Conservation (phyloP, 257 asterid genomes). For the Solanum megistacrolobum region DNA sequence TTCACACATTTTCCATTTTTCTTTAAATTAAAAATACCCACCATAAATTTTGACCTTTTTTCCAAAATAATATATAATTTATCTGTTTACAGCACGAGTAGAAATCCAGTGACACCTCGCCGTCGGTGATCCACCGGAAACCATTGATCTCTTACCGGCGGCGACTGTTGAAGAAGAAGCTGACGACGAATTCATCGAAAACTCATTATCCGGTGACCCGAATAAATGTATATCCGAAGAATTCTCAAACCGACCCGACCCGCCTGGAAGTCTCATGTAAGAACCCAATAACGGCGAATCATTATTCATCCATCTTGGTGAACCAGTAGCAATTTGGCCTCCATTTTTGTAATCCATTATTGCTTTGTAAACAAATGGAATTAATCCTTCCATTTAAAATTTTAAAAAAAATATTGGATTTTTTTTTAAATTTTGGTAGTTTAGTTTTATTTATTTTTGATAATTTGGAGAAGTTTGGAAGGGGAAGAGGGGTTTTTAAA, state of each 20-base stretch:
- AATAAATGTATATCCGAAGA: slow-evolving; percentile 33
- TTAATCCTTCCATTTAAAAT: slow-evolving; percentile 60
- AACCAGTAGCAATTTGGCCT: background rate
- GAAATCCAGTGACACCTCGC: slow-evolving; percentile 21
- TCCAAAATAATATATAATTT: background rate
- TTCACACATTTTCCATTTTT: background rate
- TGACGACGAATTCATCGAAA: slow-evolving; percentile 26
- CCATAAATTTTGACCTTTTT: background rate
- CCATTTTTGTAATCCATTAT: slow-evolving; percentile 60
- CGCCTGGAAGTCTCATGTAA: slow-evolving; percentile 66
- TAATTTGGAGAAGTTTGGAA: background rate
- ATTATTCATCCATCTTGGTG: background rate
- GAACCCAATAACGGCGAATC: slow-evolving; percentile 39
- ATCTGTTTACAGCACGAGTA: slow-evolving; percentile 29
- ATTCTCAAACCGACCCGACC: slow-evolving; percentile 47
- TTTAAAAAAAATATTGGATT: background rate
- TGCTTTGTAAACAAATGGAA: slow-evolving; percentile 76
- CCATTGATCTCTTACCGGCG: slow-evolving; percentile 10
- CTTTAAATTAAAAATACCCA: background rate
- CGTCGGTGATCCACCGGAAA: slow-evolving; percentile 19
- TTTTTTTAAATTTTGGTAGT: background rate
- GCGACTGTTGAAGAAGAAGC: slow-evolving; percentile 6
- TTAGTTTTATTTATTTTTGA: background rate
- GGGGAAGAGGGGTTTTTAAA: slow-evolving; percentile 9
- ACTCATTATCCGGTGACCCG: slow-evolving; percentile 31